Evolutionary conservation across 192 early-diverging fungal species (phyloP).

Genomic region (Entomortierella beljakovae): DNA sequence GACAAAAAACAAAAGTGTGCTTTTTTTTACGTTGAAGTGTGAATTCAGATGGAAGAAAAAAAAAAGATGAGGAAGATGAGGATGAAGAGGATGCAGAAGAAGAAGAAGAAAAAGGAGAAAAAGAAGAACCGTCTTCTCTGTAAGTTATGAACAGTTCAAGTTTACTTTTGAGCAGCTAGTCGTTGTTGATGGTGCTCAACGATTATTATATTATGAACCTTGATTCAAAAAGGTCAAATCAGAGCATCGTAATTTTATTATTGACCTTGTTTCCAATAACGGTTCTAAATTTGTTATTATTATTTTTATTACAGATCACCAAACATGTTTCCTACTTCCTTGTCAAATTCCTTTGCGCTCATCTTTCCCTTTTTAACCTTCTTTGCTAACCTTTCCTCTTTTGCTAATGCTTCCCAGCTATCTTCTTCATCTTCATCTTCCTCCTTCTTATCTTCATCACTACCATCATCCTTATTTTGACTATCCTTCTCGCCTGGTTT

Average conservation of each 20-base stretch:
- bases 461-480: slow-evolving; percentile 8
- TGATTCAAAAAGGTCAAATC: background rate
- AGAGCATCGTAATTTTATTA: background rate
- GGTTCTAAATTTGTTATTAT: background rate
- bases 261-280: background rate
- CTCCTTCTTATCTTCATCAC: slow-evolving; percentile 16
- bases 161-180: no score
- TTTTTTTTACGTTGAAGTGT: background rate
- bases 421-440: slow-evolving; percentile 58
- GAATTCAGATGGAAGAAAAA: background rate
- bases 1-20: no score
- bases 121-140: background rate
- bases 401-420: slow-evolving; percentile 72
- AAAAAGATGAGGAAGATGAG: background rate
- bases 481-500: slow-evolving; percentile 26
- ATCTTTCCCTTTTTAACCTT: slow-evolving; percentile 69
- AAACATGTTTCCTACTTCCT: slow-evolving; percentile 52
- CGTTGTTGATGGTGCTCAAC: no score
- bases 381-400: slow-evolving; percentile 68
- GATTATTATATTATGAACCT: background rate
- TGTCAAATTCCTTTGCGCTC: slow-evolving; percentile 59
- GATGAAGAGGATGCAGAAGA: slow-evolving; percentile 8
- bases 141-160: background rate
- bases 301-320: slow-evolving; percentile 24
- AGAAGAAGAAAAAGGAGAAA: background rate